Percentiles rank a stretch among this genome's conserved stretches.
These are phyloP conservation scores for Fusarium sp. DNA, from an alignment of 2,329 filamentous ascomycete species.

Conservation along the genomic window DNA sequence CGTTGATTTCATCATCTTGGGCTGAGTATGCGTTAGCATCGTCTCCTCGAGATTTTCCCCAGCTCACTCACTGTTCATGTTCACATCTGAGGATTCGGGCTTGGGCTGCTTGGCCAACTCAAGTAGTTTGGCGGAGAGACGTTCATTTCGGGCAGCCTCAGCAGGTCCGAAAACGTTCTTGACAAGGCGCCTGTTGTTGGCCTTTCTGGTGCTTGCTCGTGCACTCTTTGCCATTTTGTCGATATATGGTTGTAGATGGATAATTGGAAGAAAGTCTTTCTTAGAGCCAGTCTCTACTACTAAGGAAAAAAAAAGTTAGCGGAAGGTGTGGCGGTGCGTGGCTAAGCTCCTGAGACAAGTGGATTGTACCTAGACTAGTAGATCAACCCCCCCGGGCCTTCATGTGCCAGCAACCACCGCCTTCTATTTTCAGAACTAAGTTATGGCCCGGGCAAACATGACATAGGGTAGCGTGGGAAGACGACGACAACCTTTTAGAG, in stretches of 20 bases:
- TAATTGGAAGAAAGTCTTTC: conserved; percentile 30
- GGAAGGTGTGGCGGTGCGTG: conserved; percentile 36
- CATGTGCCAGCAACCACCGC: conserved; percentile 43
- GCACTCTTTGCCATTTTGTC: conserved; percentile 86
- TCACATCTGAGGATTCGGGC: conserved; percentile 66
- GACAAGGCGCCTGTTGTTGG: conserved; percentile 85
- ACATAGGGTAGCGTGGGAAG: conserved; percentile 46
- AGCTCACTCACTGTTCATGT: conserved; percentile 57
- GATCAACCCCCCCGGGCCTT: conserved; percentile 2
- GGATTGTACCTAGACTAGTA: background rate
- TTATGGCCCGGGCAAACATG: conserved; percentile 38
- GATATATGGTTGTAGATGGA: conserved; percentile 24
- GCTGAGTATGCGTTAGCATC: conserved; percentile 36
- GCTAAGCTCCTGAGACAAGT: conserved; percentile 15
- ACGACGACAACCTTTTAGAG: conserved; percentile 21
- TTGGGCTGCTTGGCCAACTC: conserved; percentile 83
- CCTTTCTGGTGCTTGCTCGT: conserved; percentile 82
- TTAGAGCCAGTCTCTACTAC: conserved; percentile 23
- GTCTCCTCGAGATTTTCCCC: background rate
- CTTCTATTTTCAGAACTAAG: conserved; percentile 38
- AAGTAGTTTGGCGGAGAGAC: conserved; percentile 86
- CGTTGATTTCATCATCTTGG: conserved; percentile 47
- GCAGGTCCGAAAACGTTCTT: conserved; percentile 85
- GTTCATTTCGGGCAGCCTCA: conserved; percentile 81
- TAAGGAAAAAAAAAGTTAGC: conserved; percentile 47